Percentiles rank a stretch among this genome's conserved stretches.
These are phyloP conservation scores for Martiniozyma asiatica DNA, from an alignment of 1,139 yeast genomes.

Conservation along the genomic window DNA sequence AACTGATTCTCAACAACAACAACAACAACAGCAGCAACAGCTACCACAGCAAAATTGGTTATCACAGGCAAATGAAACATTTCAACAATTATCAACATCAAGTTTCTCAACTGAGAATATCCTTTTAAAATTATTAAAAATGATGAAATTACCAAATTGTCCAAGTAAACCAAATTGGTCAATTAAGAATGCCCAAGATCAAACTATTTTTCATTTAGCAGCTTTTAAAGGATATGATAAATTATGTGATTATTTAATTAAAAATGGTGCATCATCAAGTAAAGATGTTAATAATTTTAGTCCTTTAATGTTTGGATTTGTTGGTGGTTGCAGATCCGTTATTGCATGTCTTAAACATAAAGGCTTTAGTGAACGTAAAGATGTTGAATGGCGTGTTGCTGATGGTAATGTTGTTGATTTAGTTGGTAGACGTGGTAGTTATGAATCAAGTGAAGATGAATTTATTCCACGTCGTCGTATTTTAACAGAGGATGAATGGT, in stretches of 20 bases:
- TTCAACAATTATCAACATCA: conserved; percentile 34
- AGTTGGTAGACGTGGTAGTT: too few species aligned
- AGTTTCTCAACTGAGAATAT: conserved; percentile 44
- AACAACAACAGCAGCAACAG: conserved; percentile 8
- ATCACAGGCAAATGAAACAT: conserved; percentile 26
- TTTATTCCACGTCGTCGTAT: too few species aligned
- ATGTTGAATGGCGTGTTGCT: too few species aligned
- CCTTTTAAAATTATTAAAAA: conserved; percentile 50
- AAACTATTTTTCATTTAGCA: conserved; percentile 77
- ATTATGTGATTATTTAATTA: conserved; percentile 51
- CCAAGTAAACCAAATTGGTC: conserved; percentile 67
- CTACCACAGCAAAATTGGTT: conserved; percentile 27
- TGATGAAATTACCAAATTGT: conserved; percentile 50
- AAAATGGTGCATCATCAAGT: conserved; percentile 73
- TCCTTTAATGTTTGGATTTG: conserved; percentile 76
- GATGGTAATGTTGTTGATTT: conserved; percentile 58
- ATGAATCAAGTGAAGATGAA: too few species aligned
- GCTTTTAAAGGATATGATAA: conserved; percentile 58
- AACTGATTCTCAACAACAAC: conserved; percentile 24
- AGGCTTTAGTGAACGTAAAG: too few species aligned
- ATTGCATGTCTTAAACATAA: conserved; percentile 43
- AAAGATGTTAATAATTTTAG: conserved; percentile 74
- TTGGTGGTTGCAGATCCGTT: conserved; percentile 57
- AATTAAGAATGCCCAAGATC: conserved; percentile 70
- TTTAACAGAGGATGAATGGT: too few species aligned